Percentiles rank a stretch among this genome's conserved stretches.
Evolutionary conservation across 805 yeast species (phyloP).

Genomic region (Candida cerambycidarum): DNA sequence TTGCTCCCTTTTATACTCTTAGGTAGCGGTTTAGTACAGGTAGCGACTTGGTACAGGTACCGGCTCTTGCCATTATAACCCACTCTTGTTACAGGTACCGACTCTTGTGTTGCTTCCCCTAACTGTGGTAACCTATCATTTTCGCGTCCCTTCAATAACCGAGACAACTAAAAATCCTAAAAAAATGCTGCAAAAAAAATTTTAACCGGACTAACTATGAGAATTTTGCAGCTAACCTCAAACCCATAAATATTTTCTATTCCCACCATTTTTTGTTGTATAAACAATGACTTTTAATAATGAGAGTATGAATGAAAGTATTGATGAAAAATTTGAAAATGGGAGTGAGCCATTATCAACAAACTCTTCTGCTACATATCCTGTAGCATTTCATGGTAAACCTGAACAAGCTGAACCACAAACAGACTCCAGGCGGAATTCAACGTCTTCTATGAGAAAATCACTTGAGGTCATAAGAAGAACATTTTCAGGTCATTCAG

Average conservation of each 20-base stretch:
- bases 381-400: constrained; percentile 15
- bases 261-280: too few species aligned
- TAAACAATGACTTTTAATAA: neutral
- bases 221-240: constrained; percentile 5
- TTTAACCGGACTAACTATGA: constrained; percentile 4
- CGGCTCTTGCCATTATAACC: too few species aligned
- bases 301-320: constrained; percentile 1
- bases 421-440: constrained; percentile 16
- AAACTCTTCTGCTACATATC: constrained; percentile 6
- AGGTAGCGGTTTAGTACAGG: too few species aligned
- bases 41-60: too few species aligned
- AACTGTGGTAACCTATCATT: neutral
- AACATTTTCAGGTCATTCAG: constrained; percentile 16
- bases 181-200: constrained; percentile 2
- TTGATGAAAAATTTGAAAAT: constrained; percentile 1
- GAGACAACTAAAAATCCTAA: neutral
- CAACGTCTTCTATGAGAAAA: constrained; percentile 15
- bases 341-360: constrained; percentile 6
- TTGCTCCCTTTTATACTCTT: neutral
- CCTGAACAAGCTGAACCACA: neutral
- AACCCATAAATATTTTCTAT: neutral
- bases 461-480: constrained; percentile 21
- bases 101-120: too few species aligned
- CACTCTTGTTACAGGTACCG: too few species aligned
- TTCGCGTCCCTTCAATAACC: constrained; percentile 2